phyloP scores from a whole-genome alignment of 192 early-diverging fungal species.

The Rhizophagus prolifer region DNA sequence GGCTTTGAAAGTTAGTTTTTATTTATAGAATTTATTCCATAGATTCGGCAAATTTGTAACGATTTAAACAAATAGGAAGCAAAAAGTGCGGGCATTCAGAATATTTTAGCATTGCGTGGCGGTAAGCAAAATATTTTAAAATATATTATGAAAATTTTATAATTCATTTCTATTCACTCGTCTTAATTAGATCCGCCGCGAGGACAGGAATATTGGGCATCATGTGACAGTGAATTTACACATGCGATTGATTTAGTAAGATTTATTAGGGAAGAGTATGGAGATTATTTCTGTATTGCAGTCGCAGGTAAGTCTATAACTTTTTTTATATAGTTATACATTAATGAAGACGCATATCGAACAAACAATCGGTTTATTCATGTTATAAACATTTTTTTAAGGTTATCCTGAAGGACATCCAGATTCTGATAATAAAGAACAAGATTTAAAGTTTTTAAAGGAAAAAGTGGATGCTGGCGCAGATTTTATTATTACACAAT shows the following conservation, averaged over 20 bases:
- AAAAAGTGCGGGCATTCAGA: constrained; percentile 84
- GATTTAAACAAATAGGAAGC: constrained; percentile 53
- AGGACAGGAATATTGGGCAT: constrained; percentile 76
- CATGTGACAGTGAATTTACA: constrained; percentile 72
- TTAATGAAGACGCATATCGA: too few species aligned
- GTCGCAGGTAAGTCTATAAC: constrained; percentile 68
- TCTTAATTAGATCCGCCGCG: constrained; percentile 66
- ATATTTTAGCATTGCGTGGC: constrained; percentile 93
- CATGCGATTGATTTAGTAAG: constrained; percentile 86
- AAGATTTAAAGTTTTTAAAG: constrained; percentile 79
- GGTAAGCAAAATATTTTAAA: constrained; percentile 32
- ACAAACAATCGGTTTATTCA: too few species aligned
- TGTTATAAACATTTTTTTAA: neutral
- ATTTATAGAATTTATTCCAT: too few species aligned
- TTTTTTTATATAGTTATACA: too few species aligned
- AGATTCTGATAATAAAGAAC: constrained; percentile 67
- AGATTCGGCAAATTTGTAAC: too few species aligned
- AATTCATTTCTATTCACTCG: neutral
- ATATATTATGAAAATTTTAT: neutral
- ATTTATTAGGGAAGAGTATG: constrained; percentile 83
- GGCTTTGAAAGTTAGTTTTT: constrained; percentile 62
- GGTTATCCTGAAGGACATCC: constrained; percentile 90
- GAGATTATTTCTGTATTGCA: constrained; percentile 92
- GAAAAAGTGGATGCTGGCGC: constrained; percentile 91
- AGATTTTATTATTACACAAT: constrained; percentile 93